These are phyloP conservation scores for Sphaerosporella brunnea DNA, from an alignment of 495 filamentous ascomycete species.

Conservation along the genomic window DNA sequence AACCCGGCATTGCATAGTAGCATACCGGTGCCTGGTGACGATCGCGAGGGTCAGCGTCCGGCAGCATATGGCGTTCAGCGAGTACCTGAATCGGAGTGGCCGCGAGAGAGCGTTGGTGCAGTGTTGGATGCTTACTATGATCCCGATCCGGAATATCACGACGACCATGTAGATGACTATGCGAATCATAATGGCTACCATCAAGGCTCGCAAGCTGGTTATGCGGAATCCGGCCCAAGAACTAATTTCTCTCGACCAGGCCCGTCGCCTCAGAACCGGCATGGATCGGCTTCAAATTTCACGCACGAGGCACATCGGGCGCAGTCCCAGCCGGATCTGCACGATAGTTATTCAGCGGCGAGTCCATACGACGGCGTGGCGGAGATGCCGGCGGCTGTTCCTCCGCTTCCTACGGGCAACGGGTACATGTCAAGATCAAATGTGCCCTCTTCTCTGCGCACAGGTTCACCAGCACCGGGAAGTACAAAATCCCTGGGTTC, in stretches of 20 bases:
- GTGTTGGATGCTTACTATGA: conserved; percentile 22
- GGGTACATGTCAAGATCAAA: background rate
- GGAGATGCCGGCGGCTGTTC: conserved; percentile 14
- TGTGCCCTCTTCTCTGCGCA: background rate
- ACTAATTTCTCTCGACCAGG: no score
- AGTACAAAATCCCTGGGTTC: background rate
- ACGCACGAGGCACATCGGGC: conserved; percentile 32
- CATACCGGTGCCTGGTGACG: background rate
- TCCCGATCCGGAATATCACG: conserved; percentile 15
- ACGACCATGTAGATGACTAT: conserved; percentile 28
- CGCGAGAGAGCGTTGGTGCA: conserved; percentile 18
- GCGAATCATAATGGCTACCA: background rate
- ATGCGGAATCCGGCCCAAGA: no score
- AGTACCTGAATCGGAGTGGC: conserved; percentile 2
- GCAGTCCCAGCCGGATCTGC: conserved; percentile 37
- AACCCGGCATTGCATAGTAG: conserved; percentile 11
- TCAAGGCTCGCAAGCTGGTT: background rate
- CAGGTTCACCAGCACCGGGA: background rate
- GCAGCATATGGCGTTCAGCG: background rate
- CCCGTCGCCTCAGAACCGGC: no score
- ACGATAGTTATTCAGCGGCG: background rate
- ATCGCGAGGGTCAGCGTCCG: background rate
- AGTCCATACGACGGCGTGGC: conserved; percentile 13
- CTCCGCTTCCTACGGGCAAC: conserved; percentile 6
- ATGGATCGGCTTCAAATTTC: conserved; percentile 22